phyloP scores from a whole-genome alignment of 257 asterid species.

The Nicotiana attenuata region DNA sequence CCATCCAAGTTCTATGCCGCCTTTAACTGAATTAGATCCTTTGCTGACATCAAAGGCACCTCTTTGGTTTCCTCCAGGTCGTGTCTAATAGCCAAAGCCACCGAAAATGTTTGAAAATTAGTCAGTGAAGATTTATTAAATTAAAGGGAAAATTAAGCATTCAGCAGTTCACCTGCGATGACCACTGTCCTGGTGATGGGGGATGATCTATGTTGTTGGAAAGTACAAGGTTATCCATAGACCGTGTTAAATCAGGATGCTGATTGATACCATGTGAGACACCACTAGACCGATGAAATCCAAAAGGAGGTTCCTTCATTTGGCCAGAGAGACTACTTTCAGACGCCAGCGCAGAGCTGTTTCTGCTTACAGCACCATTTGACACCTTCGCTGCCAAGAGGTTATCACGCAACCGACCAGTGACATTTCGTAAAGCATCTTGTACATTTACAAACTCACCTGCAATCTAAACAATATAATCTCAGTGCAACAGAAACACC shows the following conservation, averaged over 20 bases:
- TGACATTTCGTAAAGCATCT: constrained; percentile 60
- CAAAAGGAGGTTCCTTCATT: constrained; percentile 32
- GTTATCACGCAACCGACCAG: constrained; percentile 53
- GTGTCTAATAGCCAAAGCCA: constrained; percentile 32
- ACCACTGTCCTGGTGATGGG: constrained; percentile 24
- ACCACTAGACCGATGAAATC: constrained; percentile 32
- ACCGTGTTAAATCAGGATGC: constrained; percentile 31
- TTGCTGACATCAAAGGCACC: constrained; percentile 23
- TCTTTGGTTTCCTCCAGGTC: constrained; percentile 30
- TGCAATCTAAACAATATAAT: constrained; percentile 39
- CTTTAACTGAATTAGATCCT: constrained; percentile 39
- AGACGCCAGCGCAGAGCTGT: constrained; percentile 22
- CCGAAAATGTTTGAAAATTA: not conserved
- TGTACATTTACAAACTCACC: constrained; percentile 61
- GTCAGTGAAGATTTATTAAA: constrained; percentile 5
- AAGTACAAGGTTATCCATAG: constrained; percentile 43
- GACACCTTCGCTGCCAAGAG: constrained; percentile 28
- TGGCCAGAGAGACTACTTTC: constrained; percentile 36
- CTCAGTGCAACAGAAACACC: not conserved
- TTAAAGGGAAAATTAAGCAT: constrained; percentile 8
- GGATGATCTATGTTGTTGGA: constrained; percentile 32
- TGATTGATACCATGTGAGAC: constrained; percentile 32
- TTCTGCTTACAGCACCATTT: constrained; percentile 29
- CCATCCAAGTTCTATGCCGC: constrained; percentile 54
- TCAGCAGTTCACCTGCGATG: constrained; percentile 34